A percentile compares a stretch with the other conserved stretches of the same genome.
Evolutionary conservation across 495 filamentous ascomycete species (phyloP).

Genomic region (Neurospora sp.): DNA sequence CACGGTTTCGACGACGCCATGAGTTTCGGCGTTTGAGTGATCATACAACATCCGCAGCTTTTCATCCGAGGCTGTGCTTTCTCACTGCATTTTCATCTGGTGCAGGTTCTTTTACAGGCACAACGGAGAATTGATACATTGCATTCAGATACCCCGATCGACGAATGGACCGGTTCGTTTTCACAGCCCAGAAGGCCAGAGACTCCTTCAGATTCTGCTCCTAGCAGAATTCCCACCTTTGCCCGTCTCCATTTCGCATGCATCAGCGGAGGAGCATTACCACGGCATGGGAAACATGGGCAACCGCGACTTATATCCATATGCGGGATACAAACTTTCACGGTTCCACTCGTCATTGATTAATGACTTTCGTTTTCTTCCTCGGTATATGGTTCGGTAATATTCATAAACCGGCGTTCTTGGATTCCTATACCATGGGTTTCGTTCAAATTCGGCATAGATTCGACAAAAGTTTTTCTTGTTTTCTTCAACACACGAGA

Average conservation of each 20-base stretch:
- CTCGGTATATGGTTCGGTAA: conserved; percentile 25
- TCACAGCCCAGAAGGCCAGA: conserved; percentile 7
- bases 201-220: neutral
- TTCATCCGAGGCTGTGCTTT: conserved; percentile 6
- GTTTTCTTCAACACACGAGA: neutral
- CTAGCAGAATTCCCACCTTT: neutral
- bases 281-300: neutral
- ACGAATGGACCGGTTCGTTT: conserved; percentile 9
- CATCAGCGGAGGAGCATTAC: neutral
- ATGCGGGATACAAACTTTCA: neutral
- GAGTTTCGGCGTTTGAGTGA: conserved; percentile 1
- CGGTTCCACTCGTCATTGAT: conserved; percentile 11
- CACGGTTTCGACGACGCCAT: neutral
- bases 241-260: neutral
- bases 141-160: conserved; percentile 33
- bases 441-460: conserved; percentile 20
- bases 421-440: conserved; percentile 12
- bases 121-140: conserved; percentile 26
- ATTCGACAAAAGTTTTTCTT: conserved; percentile 19
- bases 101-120: conserved; percentile 10
- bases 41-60: neutral
- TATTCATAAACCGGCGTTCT: conserved; percentile 27
- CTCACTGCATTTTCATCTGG: conserved; percentile 13
- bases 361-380: conserved; percentile 20
- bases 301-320: neutral